Evolutionary conservation across 306 rosid genomes (phyloP).

Genomic region (Prinsepia uniflora): DNA sequence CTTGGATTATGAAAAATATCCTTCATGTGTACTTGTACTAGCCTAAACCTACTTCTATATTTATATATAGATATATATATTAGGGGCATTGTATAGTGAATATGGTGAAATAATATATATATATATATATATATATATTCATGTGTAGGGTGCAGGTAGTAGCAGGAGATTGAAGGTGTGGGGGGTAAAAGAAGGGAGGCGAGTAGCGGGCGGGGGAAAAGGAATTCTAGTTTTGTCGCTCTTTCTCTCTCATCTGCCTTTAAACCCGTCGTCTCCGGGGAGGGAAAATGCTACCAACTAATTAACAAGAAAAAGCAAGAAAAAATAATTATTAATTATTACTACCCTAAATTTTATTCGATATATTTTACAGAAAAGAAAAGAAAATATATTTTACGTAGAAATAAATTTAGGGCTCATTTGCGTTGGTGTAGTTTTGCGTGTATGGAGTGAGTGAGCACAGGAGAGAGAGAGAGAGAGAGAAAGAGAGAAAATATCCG

Average conservation of each 20-base stretch:
- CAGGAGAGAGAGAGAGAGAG: conserved; percentile 20
- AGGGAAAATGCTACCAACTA: neutral
- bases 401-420: neutral
- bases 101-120: too few species aligned
- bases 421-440: conserved; percentile 33
- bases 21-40: too few species aligned
- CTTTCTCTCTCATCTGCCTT: neutral
- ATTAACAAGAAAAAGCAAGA: neutral
- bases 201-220: conserved; percentile 1
- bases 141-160: neutral
- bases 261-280: conserved; percentile 40
- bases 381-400: neutral
- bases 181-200: neutral
- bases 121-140: too few species aligned
- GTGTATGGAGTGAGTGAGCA: conserved; percentile 30
- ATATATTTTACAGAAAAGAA: too few species aligned
- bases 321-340: too few species aligned
- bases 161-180: neutral
- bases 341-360: too few species aligned
- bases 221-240: conserved; percentile 3
- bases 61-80: too few species aligned
- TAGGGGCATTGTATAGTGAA: too few species aligned
- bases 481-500: neutral
- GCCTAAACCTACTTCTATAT: too few species aligned
- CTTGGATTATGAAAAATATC: too few species aligned